Evolutionary conservation across 306 rosid genomes (phyloP).

Genomic region (Pyrus betulifolia): DNA sequence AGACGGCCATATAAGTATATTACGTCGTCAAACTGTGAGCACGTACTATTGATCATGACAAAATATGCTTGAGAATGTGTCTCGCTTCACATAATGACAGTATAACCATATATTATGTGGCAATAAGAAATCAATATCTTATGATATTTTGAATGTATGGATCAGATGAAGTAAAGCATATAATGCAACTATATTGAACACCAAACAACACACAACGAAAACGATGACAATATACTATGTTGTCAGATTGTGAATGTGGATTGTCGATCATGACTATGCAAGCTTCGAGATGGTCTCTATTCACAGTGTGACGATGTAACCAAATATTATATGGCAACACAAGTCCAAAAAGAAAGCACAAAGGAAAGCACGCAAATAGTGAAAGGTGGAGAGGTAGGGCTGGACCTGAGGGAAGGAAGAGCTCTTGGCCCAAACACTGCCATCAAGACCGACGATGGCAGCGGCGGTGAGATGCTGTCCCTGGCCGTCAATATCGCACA

Average conservation of each 20-base stretch:
- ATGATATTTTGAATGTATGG: too few species aligned
- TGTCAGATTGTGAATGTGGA: background rate
- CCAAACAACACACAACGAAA: background rate
- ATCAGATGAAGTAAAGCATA: background rate
- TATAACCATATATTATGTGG: background rate
- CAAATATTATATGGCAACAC: background rate
- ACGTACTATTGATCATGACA: background rate
- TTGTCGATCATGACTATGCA: background rate
- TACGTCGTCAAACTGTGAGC: background rate
- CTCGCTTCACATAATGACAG: background rate
- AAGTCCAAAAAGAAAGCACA: background rate
- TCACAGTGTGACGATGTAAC: too few species aligned
- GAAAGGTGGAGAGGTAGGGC: background rate
- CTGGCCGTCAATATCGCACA: slow-evolving; percentile 85
- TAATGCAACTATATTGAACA: background rate
- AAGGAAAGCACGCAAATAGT: background rate
- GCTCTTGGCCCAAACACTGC: slow-evolving; percentile 91
- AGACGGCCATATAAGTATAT: background rate
- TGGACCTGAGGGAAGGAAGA: slow-evolving; percentile 74
- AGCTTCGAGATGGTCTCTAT: background rate
- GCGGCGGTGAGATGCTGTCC: slow-evolving; percentile 68
- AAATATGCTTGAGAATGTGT: background rate
- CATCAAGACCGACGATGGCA: slow-evolving; percentile 81
- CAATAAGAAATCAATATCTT: background rate
- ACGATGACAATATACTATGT: background rate